A percentile compares a stretch with the other conserved stretches of the same genome.
phyloP scores from a whole-genome alignment of 2,329 filamentous ascomycete species.

The Diaporthe citri region DNA sequence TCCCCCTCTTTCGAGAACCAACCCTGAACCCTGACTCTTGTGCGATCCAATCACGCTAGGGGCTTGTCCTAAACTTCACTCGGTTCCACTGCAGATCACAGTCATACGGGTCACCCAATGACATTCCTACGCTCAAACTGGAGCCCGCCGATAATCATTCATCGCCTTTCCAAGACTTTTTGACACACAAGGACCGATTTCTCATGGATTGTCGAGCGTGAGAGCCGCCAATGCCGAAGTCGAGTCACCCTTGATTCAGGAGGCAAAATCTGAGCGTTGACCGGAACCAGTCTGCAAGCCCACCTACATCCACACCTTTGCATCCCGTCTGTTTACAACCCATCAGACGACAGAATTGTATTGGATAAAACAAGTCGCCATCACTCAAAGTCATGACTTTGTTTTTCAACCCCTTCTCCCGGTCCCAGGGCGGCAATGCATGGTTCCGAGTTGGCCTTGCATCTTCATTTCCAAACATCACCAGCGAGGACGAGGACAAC shows the following conservation, averaged over 20 bases:
- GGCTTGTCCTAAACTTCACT: background rate
- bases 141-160: background rate
- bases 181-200: too few species aligned
- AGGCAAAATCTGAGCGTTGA: background rate
- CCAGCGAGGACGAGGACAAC: slow-evolving; percentile 21
- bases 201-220: background rate
- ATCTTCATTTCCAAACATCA: slow-evolving; percentile 39
- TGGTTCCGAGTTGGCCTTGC: slow-evolving; percentile 36
- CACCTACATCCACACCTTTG: too few species aligned
- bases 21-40: background rate
- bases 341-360: background rate
- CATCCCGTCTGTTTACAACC: background rate
- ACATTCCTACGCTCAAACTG: background rate
- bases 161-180: too few species aligned
- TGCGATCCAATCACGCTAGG: background rate
- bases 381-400: slow-evolving; percentile 10
- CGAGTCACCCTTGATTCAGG: background rate
- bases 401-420: slow-evolving; percentile 37
- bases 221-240: background rate
- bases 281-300: background rate
- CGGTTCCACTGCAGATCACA: background rate
- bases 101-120: background rate
- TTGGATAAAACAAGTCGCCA: fast-evolving
- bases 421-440: slow-evolving; percentile 29
- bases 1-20: too few species aligned